phyloP scores from a whole-genome alignment of 768 basidiomycete species.

The Serendipita sp. region DNA sequence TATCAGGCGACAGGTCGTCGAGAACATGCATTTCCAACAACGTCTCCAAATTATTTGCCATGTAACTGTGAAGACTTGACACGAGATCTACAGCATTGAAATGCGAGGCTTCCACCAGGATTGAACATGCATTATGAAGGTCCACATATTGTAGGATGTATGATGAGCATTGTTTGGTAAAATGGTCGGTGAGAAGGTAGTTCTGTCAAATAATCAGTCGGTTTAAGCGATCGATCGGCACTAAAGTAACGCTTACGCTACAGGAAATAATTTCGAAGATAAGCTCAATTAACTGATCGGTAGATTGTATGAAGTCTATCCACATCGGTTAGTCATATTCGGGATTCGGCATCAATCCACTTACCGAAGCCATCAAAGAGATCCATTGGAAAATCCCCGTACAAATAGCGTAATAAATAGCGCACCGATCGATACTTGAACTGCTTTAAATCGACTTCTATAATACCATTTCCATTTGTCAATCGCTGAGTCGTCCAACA shows the following conservation, averaged over 20 bases:
- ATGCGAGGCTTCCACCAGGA: conserved; percentile 68
- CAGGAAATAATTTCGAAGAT: conserved; percentile 74
- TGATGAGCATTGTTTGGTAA: conserved; percentile 67
- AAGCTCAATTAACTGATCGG: conserved; percentile 70
- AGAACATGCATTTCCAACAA: conserved; percentile 68
- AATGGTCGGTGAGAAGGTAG: conserved; percentile 73
- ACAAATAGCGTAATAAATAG: conserved; percentile 60
- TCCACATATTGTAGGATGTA: conserved; percentile 52
- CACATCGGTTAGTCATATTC: background rate
- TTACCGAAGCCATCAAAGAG: conserved; percentile 58
- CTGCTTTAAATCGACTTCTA: conserved; percentile 58
- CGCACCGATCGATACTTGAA: conserved; percentile 56
- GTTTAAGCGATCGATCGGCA: background rate
- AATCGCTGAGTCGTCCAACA: conserved; percentile 61
- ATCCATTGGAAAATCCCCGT: conserved; percentile 47
- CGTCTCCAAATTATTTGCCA: conserved; percentile 70
- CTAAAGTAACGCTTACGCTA: conserved; percentile 37
- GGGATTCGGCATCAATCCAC: conserved; percentile 12
- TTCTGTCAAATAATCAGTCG: conserved; percentile 30
- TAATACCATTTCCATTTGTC: conserved; percentile 31
- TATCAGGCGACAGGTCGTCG: conserved; percentile 48
- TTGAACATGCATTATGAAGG: conserved; percentile 57
- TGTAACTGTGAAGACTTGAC: conserved; percentile 58
- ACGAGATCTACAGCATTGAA: conserved; percentile 55
- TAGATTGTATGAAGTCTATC: conserved; percentile 41